Base-by-base conservation (phyloP, 345 rosid genomes). In the Hibiscus trionum region DNA sequence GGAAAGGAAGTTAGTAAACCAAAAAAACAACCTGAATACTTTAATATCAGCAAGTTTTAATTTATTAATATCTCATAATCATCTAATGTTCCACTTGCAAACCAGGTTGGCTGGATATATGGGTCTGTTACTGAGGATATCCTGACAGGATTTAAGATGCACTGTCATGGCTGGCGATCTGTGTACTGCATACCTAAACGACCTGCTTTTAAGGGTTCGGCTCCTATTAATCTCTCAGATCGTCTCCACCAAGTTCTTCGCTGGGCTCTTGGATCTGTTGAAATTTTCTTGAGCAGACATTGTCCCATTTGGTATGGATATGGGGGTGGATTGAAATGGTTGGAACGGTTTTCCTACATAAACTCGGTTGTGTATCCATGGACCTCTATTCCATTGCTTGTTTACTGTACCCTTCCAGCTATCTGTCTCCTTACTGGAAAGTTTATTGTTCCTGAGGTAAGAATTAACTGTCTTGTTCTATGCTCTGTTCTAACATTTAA, bases 91-190 rank as follows among this genome's bases (percentile, higher is more conserved):
- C 44, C 4, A 29, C 59, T 77, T 29, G 72, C 73, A 21, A 57
- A 52, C 70, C 84, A 93, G 98, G 88, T 88, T 79, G 98, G 98
- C 60, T 93, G 98, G 98, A 93, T 93, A 69, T 93, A 93, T 75
- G 98, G 98, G 44, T 93, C 97, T 4, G 98, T 91, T 59, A 91
- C 98, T 4, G 97, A 91, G 82, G 98, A 91, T 86, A 91, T 91
- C 70, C 80, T 89, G 77, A 93, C 98, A 4, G 97, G 97, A 73
- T 93, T 93, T 86, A 93, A 91, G 87, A 91, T 91, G 98, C 97
- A 93, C 75, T 93, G 97, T 82, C 98, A 93, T 71, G 97, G 97
- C 53, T 93, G 98, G 98, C 84, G 97, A 57, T 93, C 98, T n/a
- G 98, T 93, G 14, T 93, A 93, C 80, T 93, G 98, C 85, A 88